phyloP scores from a whole-genome alignment of 2,329 filamentous ascomycete genomes.

The Pseudovirgaria hyperparasitica region DNA sequence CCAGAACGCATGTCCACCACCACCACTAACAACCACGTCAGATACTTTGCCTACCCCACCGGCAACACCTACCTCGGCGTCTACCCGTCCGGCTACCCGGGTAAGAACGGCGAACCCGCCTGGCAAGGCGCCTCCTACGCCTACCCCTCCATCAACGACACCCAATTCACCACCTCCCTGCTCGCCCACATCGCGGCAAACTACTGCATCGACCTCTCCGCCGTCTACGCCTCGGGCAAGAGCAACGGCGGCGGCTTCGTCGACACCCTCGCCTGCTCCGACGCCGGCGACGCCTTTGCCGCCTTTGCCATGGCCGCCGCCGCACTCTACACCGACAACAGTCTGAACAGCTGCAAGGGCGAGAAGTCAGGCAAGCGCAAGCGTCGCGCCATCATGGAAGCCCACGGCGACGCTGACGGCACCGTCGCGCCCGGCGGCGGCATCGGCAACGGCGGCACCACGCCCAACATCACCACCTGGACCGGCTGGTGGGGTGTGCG shows the following conservation, averaged over 20 bases:
- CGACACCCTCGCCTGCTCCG: constrained; percentile 33
- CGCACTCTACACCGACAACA: constrained; percentile 29
- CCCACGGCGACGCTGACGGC: constrained; percentile 30
- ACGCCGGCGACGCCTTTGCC: constrained; percentile 30
- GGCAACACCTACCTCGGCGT: too few relatives aligned
- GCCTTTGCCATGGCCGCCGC: constrained; percentile 38
- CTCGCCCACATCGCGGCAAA: constrained; percentile 23
- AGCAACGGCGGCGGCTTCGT: constrained; percentile 43
- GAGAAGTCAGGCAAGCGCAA: constrained; percentile 12
- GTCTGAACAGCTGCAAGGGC: constrained; percentile 11
- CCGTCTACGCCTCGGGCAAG: constrained; percentile 37
- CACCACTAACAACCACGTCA: too few relatives aligned
- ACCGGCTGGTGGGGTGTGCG: constrained; percentile 26
- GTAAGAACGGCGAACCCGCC: too few relatives aligned
- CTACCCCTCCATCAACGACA: constrained; percentile 27
- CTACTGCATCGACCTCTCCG: constrained; percentile 33
- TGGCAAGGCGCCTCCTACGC: constrained; percentile 32
- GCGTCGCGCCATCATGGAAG: constrained; percentile 29
- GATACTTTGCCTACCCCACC: too few relatives aligned
- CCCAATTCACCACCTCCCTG: constrained; percentile 33
- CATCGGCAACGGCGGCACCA: constrained; percentile 11
- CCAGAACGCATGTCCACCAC: too few relatives aligned
- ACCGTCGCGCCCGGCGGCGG: constrained; percentile 30
- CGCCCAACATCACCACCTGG: constrained; percentile 13
- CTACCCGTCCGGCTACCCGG: too few relatives aligned